These are phyloP conservation scores for Syzygium jambos DNA, from an alignment of 345 rosid species.

Conservation along the genomic window DNA sequence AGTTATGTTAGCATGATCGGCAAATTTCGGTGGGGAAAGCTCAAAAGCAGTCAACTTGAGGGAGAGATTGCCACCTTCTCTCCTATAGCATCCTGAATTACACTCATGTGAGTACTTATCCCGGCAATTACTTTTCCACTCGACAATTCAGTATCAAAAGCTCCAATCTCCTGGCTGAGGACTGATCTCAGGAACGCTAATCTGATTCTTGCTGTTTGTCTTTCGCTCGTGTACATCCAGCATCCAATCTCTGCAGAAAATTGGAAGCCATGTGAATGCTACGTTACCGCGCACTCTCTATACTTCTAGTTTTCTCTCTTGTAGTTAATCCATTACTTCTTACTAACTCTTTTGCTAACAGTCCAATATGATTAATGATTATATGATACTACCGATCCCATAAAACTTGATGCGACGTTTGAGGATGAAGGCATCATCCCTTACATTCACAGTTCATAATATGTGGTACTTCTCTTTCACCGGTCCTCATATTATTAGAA, in stretches of 20 bases:
- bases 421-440: neutral
- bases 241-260: constrained; percentile 44
- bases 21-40: neutral
- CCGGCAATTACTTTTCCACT: constrained; percentile 43
- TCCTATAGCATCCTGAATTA: constrained; percentile 61
- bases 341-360: neutral
- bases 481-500: too few relatives aligned
- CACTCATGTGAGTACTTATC: constrained; percentile 45
- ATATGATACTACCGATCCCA: neutral
- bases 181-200: constrained; percentile 36
- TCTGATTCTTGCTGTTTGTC: constrained; percentile 37
- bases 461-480: too few relatives aligned
- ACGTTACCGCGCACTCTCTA: neutral
- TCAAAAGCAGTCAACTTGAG: neutral
- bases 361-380: neutral
- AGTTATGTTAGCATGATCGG: neutral
- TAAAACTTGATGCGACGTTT: neutral
- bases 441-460: neutral
- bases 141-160: constrained; percentile 51
- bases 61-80: constrained; percentile 33
- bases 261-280: neutral
- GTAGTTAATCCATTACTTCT: neutral
- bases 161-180: constrained; percentile 52
- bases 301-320: neutral
- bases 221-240: constrained; percentile 64